A percentile compares a stretch with the other conserved stretches of the same genome.
Evolutionary conservation across 345 rosid species (phyloP).

Genomic region (Dimocarpus longan): DNA sequence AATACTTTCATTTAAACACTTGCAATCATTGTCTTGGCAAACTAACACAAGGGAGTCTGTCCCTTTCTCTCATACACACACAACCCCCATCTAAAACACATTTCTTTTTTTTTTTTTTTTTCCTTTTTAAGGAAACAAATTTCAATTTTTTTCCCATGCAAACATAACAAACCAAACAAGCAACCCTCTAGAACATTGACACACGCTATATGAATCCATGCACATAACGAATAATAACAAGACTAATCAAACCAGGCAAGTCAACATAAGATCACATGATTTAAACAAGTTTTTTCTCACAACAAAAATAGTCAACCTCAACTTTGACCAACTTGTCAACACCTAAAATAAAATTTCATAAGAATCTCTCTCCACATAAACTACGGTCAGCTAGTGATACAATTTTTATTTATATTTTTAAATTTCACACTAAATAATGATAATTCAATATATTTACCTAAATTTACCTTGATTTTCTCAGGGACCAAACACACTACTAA

Average conservation of each 20-base stretch:
- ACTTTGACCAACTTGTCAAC: constrained; percentile 5
- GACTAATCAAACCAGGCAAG: background rate
- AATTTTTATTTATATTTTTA: too few species aligned
- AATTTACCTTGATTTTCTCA: background rate
- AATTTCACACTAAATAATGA: background rate
- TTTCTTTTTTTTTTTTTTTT: too few species aligned
- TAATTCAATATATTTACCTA: background rate
- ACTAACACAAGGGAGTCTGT: background rate
- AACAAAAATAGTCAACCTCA: background rate
- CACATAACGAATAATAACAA: background rate
- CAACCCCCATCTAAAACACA: background rate
- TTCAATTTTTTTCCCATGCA: background rate
- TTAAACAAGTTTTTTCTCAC: background rate
- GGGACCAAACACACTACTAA: background rate
- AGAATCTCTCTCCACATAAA: background rate
- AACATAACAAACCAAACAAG: background rate
- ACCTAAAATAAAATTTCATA: background rate
- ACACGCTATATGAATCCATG: background rate
- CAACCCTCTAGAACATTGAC: background rate
- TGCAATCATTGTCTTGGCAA: background rate
- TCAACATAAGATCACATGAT: background rate
- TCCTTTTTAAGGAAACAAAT: background rate
- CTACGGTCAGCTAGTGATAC: background rate
- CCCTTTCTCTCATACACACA: background rate
- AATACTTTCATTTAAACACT: background rate